Base-by-base conservation (phyloP, 192 early-diverging fungal genomes). In the Podila minutissima region DNA sequence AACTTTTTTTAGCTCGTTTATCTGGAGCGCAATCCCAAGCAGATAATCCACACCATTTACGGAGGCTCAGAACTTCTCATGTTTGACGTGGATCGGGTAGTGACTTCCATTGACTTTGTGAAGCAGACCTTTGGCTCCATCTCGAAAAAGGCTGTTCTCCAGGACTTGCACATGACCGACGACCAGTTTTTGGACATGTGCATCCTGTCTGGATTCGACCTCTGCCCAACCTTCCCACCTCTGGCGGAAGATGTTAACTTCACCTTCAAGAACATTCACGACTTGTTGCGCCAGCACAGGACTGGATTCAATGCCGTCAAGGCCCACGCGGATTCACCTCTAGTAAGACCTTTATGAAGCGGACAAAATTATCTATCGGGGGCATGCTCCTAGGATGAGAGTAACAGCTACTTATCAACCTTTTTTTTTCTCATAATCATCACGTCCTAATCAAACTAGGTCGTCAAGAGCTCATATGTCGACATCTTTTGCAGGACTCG, bases 171-270 rank as follows among this genome's bases (percentile, higher is more conserved):
- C 24, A 70, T 95, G 35, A 66, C 87, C 4, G 78, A 88, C 32
- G 93, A 94, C 13, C 94, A 93, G 63, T 88, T 95, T 62, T 78
- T 94, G 51, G 94, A 95, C 71, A 84, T 91, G 41, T 95, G 94
- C 76, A 92, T 95, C 65, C 79, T 95, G 65, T 93, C 93, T 9
- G 94, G 94, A 38, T 93, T 89, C 58, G 93, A 95, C 59, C 90
- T 91, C 83, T 90, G 88, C 65, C 84, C 86, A 46, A 93, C 91
- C 1, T 93, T 94, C 66, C 92, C 92, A 61, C 88, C 92, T 33
- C 85, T 95, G 69, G 65, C 74, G 5, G 78, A 74, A 17, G 73
- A 82, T 32, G 78, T 83, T 38, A 83, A 86, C 19, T 95, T 94
- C 58, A 85, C 89, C 4, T 94, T 93, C 83, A 91, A 92, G 75